Evolutionary conservation across 2,329 filamentous ascomycete species (phyloP), one percentile per base, ranked within the genome.

Genomic region (Diaporthe destruens): DNA sequence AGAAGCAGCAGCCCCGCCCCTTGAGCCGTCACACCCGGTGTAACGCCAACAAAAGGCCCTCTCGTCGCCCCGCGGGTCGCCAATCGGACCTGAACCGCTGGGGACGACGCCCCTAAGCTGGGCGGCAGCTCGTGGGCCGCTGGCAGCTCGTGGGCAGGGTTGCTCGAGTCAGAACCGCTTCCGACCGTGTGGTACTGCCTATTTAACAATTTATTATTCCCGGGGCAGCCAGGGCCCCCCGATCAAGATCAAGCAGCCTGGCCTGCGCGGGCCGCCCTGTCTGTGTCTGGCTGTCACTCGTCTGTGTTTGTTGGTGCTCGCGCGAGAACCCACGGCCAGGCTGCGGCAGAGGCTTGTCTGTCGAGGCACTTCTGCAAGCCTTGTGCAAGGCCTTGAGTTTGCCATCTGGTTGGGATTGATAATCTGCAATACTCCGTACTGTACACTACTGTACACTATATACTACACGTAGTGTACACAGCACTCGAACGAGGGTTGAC

Each of bases 11-110:
- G 29, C 29, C 29, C 29, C 61, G 61, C 44, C 51, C 61, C 59
- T 34, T 9, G 20, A 36, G 23, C 61, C 61, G 61, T 66, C 51
- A 39, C 61, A 66, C n/a, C 47, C 61, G 18, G 36, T 54, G 51
- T 61, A 61, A 71, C 56, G 36, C 57, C 44, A 66, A 34, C 57
- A 71, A 65, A 66, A 66, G 57, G 55, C 57, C 69, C 56, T 63
- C 63, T 8, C 34, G 25, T 18, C 57, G 36, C 36, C 14, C 29
- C 53, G 36, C 20, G 39, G 23, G 44, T 36, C 67, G 34, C 42
- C 44, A 29, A 34, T 29, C n/a, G n/a, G n/a, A n/a, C n/a, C n/a
- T n/a, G n/a, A n/a, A n/a, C n/a, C n/a, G n/a, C n/a, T n/a, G n/a
- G n/a, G n/a, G n/a, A n/a, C n/a, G n/a, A n/a, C n/a, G n/a, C n/a